A percentile compares a stretch with the other conserved stretches of the same genome.
phyloP scores from a whole-genome alignment of 306 rosid species.

The Vigna radiata region DNA sequence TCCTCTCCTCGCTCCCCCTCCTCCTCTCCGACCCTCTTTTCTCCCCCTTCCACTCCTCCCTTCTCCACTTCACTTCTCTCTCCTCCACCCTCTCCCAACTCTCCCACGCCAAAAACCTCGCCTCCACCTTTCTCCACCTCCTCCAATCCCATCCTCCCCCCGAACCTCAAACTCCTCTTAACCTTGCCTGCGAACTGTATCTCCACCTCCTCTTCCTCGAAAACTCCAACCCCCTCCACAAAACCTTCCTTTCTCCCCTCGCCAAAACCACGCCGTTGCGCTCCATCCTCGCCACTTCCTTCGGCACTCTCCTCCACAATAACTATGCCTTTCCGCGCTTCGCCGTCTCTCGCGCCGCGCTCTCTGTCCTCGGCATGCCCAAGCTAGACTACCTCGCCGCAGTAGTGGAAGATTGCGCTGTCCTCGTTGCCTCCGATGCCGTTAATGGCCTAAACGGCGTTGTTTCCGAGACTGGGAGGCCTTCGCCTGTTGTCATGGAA shows the following conservation, averaged over 20 bases:
- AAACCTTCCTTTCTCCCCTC: constrained; percentile 68
- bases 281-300: constrained; percentile 49
- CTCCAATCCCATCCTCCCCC: constrained; percentile 52
- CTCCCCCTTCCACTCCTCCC: constrained; percentile 40
- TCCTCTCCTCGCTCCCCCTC: constrained; percentile 47
- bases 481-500: constrained; percentile 93
- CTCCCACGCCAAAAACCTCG: constrained; percentile 36
- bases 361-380: constrained; percentile 80
- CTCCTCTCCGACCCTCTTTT: constrained; percentile 12
- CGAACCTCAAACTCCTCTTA: constrained; percentile 36
- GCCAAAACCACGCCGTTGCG: constrained; percentile 57
- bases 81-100: constrained; percentile 32
- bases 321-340: constrained; percentile 37
- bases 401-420: constrained; percentile 70
- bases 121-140: constrained; percentile 75
- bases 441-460: constrained; percentile 58
- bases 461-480: constrained; percentile 68
- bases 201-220: constrained; percentile 74
- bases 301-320: constrained; percentile 55
- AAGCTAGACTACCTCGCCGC: constrained; percentile 73
- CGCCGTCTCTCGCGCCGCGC: constrained; percentile 69
- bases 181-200: constrained; percentile 46
- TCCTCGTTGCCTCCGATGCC: constrained; percentile 64
- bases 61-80: constrained; percentile 49
- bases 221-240: constrained; percentile 75